phyloP scores from a whole-genome alignment of 345 rosid species.

The Orychophragmus violaceus region DNA sequence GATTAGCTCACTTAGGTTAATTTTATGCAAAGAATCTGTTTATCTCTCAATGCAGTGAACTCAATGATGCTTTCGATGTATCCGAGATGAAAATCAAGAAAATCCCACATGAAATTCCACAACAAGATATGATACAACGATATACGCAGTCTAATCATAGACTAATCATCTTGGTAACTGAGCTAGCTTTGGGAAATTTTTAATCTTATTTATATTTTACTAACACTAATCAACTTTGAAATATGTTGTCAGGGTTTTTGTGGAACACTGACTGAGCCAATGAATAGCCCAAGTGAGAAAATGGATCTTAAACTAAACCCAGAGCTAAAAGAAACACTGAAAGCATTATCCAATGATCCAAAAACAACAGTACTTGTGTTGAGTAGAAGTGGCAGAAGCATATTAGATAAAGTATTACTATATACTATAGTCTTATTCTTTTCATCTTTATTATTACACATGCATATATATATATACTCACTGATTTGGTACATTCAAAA shows the following conservation, averaged over 20 bases:
- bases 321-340: constrained; percentile 47
- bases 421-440: constrained; percentile 25
- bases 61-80: constrained; percentile 61
- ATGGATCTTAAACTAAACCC: constrained; percentile 51
- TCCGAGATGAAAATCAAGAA: constrained; percentile 71
- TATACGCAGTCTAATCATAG: constrained; percentile 61
- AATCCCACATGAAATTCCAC: constrained; percentile 64
- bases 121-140: constrained; percentile 47
- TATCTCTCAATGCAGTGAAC: constrained; percentile 45
- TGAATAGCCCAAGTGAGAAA: constrained; percentile 38
- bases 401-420: constrained; percentile 50
- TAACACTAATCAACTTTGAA: background rate
- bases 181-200: background rate
- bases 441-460: background rate
- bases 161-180: constrained; percentile 63
- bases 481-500: background rate
- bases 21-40: background rate
- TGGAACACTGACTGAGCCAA: constrained; percentile 79
- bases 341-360: constrained; percentile 55
- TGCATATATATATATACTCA: background rate
- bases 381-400: constrained; percentile 60
- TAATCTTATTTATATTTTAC: background rate
- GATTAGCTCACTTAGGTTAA: background rate
- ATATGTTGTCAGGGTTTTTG: constrained; percentile 57
- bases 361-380: constrained; percentile 72